These are phyloP conservation scores for Fusarium proliferatum DNA, from an alignment of 2,329 filamentous ascomycete genomes.

Conservation along the genomic window DNA sequence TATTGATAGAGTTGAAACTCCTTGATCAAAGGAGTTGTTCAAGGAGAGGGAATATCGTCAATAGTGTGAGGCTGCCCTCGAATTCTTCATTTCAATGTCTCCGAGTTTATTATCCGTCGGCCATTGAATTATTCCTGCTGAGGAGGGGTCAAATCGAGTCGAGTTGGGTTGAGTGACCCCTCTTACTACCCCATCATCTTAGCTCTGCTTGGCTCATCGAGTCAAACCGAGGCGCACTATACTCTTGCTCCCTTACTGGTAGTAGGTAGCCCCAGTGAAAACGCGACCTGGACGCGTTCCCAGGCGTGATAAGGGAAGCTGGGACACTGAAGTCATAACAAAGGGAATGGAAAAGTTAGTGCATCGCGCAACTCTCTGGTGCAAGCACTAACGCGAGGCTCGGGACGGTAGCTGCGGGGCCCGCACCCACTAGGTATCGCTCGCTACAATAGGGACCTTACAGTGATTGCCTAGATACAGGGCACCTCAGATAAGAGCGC, in stretches of 20 bases:
- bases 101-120: conserved; percentile 1
- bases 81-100: conserved; percentile 31
- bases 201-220: conserved; percentile 4
- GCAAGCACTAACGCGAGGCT: conserved; percentile 25
- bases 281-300: conserved; percentile 18
- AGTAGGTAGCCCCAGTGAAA: neutral
- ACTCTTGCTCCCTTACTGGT: conserved; percentile 5
- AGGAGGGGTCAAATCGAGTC: conserved; percentile 16
- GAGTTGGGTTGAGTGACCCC: neutral
- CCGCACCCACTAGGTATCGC: conserved; percentile 14
- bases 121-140: neutral
- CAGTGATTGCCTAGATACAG: neutral
- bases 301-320: conserved; percentile 16
- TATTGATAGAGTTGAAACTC: neutral
- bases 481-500: neutral
- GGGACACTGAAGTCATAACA: conserved; percentile 29
- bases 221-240: neutral
- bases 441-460: neutral
- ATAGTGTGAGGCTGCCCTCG: conserved; percentile 30
- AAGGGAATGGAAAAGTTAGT: conserved; percentile 29
- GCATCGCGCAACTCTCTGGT: neutral
- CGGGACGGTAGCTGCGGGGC: conserved; percentile 12
- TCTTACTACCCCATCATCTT: conserved; percentile 5
- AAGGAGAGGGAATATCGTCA: neutral
- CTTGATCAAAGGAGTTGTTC: neutral